These are phyloP conservation scores for Lyophyllum semitale DNA, from an alignment of 768 basidiomycete species.

Conservation along the genomic window DNA sequence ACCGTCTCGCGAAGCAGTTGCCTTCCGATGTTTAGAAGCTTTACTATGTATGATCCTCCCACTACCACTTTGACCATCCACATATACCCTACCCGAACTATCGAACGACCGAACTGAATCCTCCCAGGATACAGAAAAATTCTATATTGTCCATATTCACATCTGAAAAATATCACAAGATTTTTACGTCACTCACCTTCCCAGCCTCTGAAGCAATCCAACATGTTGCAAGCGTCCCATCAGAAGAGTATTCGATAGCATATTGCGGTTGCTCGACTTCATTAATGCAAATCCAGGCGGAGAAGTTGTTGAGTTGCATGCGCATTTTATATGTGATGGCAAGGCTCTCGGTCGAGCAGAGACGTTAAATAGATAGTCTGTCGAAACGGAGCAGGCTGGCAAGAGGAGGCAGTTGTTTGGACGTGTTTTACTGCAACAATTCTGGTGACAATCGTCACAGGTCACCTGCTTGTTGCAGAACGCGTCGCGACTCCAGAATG, in stretches of 20 bases:
- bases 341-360: not conserved
- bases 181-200: conserved; percentile 18
- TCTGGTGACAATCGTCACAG: no score
- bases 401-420: no score
- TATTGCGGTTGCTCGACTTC: conserved; percentile 13
- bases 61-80: conserved; percentile 12
- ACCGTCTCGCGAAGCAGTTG: not conserved
- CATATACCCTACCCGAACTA: conserved; percentile 1
- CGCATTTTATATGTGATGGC: conserved; percentile 6
- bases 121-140: conserved; percentile 18
- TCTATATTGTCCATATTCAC: conserved; percentile 8
- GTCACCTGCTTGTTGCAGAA: not conserved
- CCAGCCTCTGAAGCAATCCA: conserved; percentile 26
- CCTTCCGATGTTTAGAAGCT: not conserved
- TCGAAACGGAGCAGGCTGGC: no score
- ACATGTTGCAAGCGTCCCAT: conserved; percentile 17
- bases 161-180: no score
- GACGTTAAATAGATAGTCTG: not conserved
- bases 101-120: not conserved
- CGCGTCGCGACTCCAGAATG: no score
- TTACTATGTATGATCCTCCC: not conserved
- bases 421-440: no score
- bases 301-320: conserved; percentile 10
- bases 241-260: conserved; percentile 15
- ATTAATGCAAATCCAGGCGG: conserved; percentile 20